phyloP scores from a whole-genome alignment of 257 asterid species.

The Penstemon davidsonii region DNA sequence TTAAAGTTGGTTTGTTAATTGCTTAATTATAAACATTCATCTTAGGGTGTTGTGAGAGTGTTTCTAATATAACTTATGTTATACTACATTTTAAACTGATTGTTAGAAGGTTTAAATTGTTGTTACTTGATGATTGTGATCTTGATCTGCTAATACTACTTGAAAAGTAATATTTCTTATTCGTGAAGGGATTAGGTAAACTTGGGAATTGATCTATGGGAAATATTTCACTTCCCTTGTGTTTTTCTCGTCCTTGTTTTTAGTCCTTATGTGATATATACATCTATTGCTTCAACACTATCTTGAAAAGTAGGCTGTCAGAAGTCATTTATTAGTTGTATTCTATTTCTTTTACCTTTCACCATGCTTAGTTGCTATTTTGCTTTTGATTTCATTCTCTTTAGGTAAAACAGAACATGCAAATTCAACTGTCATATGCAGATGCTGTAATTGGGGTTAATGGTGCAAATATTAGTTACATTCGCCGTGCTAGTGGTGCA shows the following conservation, averaged over 20 bases:
- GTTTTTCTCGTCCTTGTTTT: neutral
- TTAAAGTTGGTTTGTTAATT: slow-evolving; percentile 5
- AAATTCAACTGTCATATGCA: slow-evolving; percentile 75
- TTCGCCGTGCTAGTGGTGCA: slow-evolving; percentile 95
- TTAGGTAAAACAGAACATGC: slow-evolving; percentile 80
- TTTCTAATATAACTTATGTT: neutral
- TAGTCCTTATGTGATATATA: neutral
- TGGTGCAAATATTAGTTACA: slow-evolving; percentile 85
- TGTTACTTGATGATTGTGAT: neutral
- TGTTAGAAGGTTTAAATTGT: slow-evolving; percentile 5
- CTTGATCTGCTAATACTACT: neutral
- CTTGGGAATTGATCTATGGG: slow-evolving; percentile 9
- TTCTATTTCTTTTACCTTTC: neutral
- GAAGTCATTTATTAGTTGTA: neutral
- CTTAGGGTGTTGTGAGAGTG: slow-evolving; percentile 2
- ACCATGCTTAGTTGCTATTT: neutral
- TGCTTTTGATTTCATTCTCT: slow-evolving; percentile 22
- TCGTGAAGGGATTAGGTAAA: neutral
- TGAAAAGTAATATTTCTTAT: neutral
- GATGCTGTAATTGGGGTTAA: slow-evolving; percentile 84
- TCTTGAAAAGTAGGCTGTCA: too few relatives aligned
- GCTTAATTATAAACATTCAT: neutral
- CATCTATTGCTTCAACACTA: too few relatives aligned
- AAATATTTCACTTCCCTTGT: neutral
- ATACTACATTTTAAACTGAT: neutral